Evolutionary conservation across 1,139 yeast species (phyloP), one percentile per base, ranked within the genome.

Genomic region (Pichia sp.): DNA sequence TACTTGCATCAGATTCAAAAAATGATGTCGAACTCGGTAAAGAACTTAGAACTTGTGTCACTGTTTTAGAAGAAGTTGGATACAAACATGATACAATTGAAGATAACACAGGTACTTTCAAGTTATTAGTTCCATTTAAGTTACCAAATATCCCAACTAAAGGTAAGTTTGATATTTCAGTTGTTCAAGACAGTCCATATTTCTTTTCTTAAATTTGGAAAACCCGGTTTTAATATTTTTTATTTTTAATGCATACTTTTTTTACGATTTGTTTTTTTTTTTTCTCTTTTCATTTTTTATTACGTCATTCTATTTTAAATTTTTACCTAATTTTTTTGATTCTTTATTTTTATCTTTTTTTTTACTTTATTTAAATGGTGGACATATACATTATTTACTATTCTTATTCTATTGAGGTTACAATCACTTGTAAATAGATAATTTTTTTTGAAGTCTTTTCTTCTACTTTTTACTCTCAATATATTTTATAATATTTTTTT

Each of bases 141-240:
- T 71, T 89, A 52, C 94, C 95, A 0, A 72, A 69, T 0, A 76
- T 88, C 32, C 97, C 97, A 13, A 66, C 72, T 40, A 83, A 76
- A 62, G 98, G 96, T 35, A 80, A 78, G 25, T 86, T 89, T 56
- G 94, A 89, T 57, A 94, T 91, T 33, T 65, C 68, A 35, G 74
- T 74, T 47, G 81, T 91, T 41, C 73, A 74, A 54, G 74, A 80
- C 36, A 85, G 95, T 46, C 72, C 73, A 37, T 91, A 91, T 63
- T 91, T 91, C 70, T 91, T 91, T 64, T 70, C 76, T 8, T 61
- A 46, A 48, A 13, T 15, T 16, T 11, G 11, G 4, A 6, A 19
- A 11, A 13, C 11, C 18, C 14, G 16, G 5, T 26, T 10, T 11
- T 16, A n/a, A 10, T 24, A 6, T 15, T 19, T 21, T 30, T 14